Percentiles rank a stretch among this genome's conserved stretches.
These are phyloP conservation scores for Boletus fagicola DNA, from an alignment of 768 basidiomycete genomes.

Conservation along the genomic window DNA sequence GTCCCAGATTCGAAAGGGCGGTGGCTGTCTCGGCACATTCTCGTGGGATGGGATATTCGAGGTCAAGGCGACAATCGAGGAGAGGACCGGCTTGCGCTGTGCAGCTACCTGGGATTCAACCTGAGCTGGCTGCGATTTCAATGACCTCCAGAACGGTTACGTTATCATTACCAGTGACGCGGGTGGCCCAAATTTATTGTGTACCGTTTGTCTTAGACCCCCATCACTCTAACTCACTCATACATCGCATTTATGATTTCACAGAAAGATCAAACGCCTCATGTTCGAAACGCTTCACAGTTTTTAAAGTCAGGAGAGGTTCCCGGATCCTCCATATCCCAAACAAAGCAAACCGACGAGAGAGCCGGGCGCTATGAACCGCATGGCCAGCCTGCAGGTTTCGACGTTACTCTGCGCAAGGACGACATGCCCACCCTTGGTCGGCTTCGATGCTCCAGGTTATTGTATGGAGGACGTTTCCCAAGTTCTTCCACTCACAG, in stretches of 20 bases:
- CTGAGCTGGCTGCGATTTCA: too few relatives aligned
- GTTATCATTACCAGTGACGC: too few relatives aligned
- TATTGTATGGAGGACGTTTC: slow-evolving; percentile 28
- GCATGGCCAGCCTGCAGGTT: slow-evolving; percentile 55
- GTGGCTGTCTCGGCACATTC: too few relatives aligned
- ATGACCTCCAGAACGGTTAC: too few relatives aligned
- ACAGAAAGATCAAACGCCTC: slow-evolving; percentile 86
- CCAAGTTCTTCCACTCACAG: slow-evolving; percentile 42
- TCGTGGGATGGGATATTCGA: too few relatives aligned
- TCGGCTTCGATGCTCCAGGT: slow-evolving; percentile 35
- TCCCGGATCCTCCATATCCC: slow-evolving; percentile 62
- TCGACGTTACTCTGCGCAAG: slow-evolving; percentile 64
- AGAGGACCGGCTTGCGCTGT: too few relatives aligned
- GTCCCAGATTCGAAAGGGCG: too few relatives aligned
- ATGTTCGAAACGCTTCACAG: slow-evolving; percentile 74
- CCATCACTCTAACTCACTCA: background rate
- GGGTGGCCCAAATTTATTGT: too few relatives aligned
- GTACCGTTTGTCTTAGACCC: background rate
- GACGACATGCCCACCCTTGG: slow-evolving; percentile 61
- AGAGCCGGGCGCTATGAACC: slow-evolving; percentile 88
- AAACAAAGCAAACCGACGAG: slow-evolving; percentile 92
- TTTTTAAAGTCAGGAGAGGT: slow-evolving; percentile 48
- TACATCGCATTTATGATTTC: background rate
- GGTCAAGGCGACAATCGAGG: too few relatives aligned
- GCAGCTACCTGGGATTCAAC: too few relatives aligned